phyloP scores from a whole-genome alignment of 306 rosid genomes.

The Corylus heterophylla region DNA sequence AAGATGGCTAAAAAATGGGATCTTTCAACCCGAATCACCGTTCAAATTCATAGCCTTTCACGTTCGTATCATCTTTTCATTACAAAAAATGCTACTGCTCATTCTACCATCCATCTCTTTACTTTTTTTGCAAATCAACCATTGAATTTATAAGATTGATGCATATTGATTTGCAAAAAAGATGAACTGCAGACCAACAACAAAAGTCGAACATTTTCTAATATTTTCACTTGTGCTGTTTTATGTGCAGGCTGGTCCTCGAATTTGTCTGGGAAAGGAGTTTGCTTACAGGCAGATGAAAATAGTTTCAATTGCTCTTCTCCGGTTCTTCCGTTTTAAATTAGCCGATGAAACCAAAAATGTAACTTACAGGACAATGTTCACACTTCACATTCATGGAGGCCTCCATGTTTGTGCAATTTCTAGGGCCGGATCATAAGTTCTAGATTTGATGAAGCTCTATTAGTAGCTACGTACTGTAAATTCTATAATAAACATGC shows the following conservation, averaged over 20 bases:
- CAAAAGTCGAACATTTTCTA: background rate
- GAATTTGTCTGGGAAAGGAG: slow-evolving; percentile 72
- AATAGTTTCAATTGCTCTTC: slow-evolving; percentile 55
- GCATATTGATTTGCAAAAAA: too few relatives aligned
- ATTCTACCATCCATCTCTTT: too few relatives aligned
- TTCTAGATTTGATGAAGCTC: too few relatives aligned
- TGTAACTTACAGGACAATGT: slow-evolving; percentile 58
- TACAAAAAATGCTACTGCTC: background rate
- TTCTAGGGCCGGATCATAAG: slow-evolving; percentile 33
- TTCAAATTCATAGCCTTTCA: slow-evolving; percentile 82
- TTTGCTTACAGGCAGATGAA: slow-evolving; percentile 84
- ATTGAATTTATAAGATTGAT: too few relatives aligned
- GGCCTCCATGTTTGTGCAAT: slow-evolving; percentile 59
- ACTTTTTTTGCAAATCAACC: too few relatives aligned
- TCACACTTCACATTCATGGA: slow-evolving; percentile 77
- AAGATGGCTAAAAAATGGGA: slow-evolving; percentile 69
- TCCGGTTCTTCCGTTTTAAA: slow-evolving; percentile 60
- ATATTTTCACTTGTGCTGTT: background rate
- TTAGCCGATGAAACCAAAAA: slow-evolving; percentile 41
- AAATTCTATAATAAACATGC: too few relatives aligned
- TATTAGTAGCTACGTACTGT: background rate
- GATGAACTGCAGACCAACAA: too few relatives aligned
- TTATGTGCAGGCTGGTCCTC: slow-evolving; percentile 65
- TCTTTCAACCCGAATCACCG: slow-evolving; percentile 63
- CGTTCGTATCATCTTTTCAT: slow-evolving; percentile 39